Evolutionary conservation across 306 rosid species (phyloP), one percentile per base, ranked within the genome.

Genomic region (Cucumis hystrix): DNA sequence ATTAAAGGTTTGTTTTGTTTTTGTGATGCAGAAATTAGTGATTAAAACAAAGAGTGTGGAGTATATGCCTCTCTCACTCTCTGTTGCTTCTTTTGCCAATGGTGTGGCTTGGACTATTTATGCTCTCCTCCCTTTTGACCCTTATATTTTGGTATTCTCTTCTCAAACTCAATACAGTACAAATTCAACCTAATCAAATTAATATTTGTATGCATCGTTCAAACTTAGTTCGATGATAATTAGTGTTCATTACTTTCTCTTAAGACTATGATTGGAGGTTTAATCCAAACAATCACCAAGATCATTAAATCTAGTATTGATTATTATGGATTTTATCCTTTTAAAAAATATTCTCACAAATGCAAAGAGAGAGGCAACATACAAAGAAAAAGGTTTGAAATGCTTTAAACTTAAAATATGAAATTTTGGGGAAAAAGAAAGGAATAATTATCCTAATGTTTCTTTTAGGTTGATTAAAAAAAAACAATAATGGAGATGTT

Each of bases 101-200:
- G 95, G 96, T 1, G 25, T 95, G 25, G 89, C 93, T 8, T 95
- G 99, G 99, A 86, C 89, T 15, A 59, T 94, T 23, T 94, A 90
- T 74, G 93, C 95, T 83, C 86, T 85, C 75, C 80, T 92, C 85
- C 93, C 82, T 30, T 87, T 94, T 58, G 98, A 94, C 77, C 90
- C 85, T 68, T 92, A 86, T 77, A 87, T 94, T 33, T 79, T 84
- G 33, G 98, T 93, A 87, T n/a, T 67, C 40, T 10, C 5, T 1
- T 3, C 4, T 0, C 14, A 10, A 28, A 37, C 28, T 67, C 5
- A 11, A 67, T 37, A 9, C 5, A 64, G 7, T 35, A 12, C 12
- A 1, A 11, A 60, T 60, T 61, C 39, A 13, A 61, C 41, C 1
- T 39, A 8, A 18, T 14, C 20, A 13, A 47, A 13, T 47, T 33